Percentiles rank a stretch among this genome's conserved stretches.
phyloP scores from a whole-genome alignment of 2,329 filamentous ascomycete genomes.

The Paracorniculantispora psalliotae region DNA sequence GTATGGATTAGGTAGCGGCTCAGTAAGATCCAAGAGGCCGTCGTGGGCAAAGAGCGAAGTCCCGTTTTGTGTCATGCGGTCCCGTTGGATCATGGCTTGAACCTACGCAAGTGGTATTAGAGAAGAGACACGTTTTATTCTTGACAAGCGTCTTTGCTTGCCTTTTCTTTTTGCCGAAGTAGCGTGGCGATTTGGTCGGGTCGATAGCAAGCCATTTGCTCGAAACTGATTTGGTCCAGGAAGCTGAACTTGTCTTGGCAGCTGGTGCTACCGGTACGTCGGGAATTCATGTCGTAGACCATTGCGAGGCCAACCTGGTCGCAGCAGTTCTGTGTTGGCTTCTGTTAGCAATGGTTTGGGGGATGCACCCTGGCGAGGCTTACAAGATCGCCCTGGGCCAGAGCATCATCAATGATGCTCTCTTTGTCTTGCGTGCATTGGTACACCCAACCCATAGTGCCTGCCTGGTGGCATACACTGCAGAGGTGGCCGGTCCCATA shows the following conservation, averaged over 20 bases:
- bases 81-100: conserved; percentile 26
- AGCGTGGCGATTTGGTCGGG: conserved; percentile 43
- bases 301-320: conserved; percentile 32
- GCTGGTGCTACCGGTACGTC: conserved; percentile 35
- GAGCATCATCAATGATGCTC: conserved; percentile 30
- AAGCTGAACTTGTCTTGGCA: conserved; percentile 40
- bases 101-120: no score
- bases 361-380: neutral
- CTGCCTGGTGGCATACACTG: conserved; percentile 49
- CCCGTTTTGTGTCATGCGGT: conserved; percentile 22
- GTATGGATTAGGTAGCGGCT: conserved; percentile 15
- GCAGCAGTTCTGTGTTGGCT: conserved; percentile 18
- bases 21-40: conserved; percentile 15
- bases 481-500: conserved; percentile 53
- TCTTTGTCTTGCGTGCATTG: conserved; percentile 63
- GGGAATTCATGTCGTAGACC: conserved; percentile 27
- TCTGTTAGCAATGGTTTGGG: conserved; percentile 1
- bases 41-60: conserved; percentile 20
- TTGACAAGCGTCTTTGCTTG: no score
- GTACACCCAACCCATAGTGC: conserved; percentile 67
- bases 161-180: conserved; percentile 46
- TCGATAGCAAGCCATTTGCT: conserved; percentile 40
- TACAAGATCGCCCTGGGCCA: conserved; percentile 21
- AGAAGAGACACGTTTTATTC: no score
- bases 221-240: conserved; percentile 38